These are phyloP conservation scores for Alternaria sp. DNA, from an alignment of 2,329 filamentous ascomycete species.

Conservation along the genomic window DNA sequence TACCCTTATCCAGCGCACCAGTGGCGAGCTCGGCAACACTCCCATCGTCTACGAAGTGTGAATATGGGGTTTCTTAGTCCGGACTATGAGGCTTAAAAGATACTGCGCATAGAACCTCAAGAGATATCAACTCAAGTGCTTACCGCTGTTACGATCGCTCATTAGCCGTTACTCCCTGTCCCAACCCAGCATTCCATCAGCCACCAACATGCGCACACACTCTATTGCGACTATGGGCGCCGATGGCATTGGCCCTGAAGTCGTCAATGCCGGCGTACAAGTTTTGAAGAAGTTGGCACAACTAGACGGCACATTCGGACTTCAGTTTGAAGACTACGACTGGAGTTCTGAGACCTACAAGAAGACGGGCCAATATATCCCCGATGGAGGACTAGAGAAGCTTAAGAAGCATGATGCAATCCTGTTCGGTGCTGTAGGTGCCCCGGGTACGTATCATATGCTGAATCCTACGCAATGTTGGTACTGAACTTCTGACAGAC, in stretches of 20 bases:
- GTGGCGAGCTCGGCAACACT: slow-evolving; percentile 1
- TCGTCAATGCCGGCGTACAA: slow-evolving; percentile 67
- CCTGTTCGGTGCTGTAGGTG: slow-evolving; percentile 72
- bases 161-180: not conserved
- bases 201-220: slow-evolving; percentile 28
- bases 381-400: slow-evolving; percentile 64
- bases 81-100: not conserved
- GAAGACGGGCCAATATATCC: slow-evolving; percentile 69
- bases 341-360: slow-evolving; percentile 73
- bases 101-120: not conserved
- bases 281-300: slow-evolving; percentile 64
- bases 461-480: not conserved
- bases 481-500: slow-evolving; percentile 39
- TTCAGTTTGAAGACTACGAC: slow-evolving; percentile 68
- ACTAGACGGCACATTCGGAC: slow-evolving; percentile 62
- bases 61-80: not conserved
- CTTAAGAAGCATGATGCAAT: slow-evolving; percentile 69
- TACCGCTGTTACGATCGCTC: not conserved
- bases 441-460: slow-evolving; percentile 53
- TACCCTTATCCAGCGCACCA: not conserved
- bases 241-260: slow-evolving; percentile 73
- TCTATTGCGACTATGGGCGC: slow-evolving; percentile 63
- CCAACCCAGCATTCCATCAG: slow-evolving; percentile 24
- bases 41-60: not conserved
- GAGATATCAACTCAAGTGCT: not conserved